Evolutionary conservation across 1,139 yeast species (phyloP).

Genomic region (Pichia sp.): DNA sequence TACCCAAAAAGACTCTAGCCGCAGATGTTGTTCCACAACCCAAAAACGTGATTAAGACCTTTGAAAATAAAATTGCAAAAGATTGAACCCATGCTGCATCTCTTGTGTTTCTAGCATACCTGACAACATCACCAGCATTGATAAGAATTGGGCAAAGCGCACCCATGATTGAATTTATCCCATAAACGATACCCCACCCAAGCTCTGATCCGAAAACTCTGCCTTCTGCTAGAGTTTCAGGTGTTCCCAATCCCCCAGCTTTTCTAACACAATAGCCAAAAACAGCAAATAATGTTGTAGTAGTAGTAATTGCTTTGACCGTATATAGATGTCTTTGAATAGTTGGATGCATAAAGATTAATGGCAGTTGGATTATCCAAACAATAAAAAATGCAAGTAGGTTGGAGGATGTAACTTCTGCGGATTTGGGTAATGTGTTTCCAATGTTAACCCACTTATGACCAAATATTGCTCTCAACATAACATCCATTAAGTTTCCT

Average conservation of each 20-base stretch:
- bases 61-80: conserved; percentile 66
- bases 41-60: conserved; percentile 70
- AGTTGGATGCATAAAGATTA: conserved; percentile 75
- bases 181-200: conserved; percentile 69
- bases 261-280: conserved; percentile 71
- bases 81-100: conserved; percentile 40
- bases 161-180: conserved; percentile 56
- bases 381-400: conserved; percentile 70
- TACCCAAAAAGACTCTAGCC: conserved; percentile 61
- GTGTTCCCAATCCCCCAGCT: conserved; percentile 63
- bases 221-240: conserved; percentile 42
- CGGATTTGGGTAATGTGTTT: conserved; percentile 21
- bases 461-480: conserved; percentile 62
- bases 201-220: conserved; percentile 50
- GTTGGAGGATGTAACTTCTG: conserved; percentile 42
- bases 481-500: conserved; percentile 66
- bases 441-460: conserved; percentile 45
- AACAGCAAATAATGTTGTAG: conserved; percentile 71
- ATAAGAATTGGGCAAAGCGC: conserved; percentile 72
- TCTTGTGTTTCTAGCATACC: conserved; percentile 50
- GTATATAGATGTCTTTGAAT: conserved; percentile 73
- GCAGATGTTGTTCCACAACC: conserved; percentile 82
- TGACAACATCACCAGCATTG: conserved; percentile 80
- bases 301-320: conserved; percentile 65
- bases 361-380: conserved; percentile 69